phyloP scores from a whole-genome alignment of 75 land plant species.

The Picea sitchensis region DNA sequence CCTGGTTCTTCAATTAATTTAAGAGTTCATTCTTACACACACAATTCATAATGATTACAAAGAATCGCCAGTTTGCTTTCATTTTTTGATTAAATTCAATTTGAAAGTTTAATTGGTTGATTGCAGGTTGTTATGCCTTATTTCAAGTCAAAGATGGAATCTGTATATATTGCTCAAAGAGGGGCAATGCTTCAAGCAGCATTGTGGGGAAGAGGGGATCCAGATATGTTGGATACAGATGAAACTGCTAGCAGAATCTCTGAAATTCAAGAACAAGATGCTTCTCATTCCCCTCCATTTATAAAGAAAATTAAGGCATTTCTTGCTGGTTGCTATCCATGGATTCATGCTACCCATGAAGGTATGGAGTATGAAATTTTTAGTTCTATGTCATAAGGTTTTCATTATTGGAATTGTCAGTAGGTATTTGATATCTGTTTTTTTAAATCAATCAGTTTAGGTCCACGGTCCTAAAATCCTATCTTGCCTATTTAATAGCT shows the following conservation, averaged over 20 bases:
- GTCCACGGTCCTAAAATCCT: too few species aligned
- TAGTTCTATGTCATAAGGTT: not conserved
- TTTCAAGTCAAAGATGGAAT: slow-evolving; percentile 83
- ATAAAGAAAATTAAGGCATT: slow-evolving; percentile 33
- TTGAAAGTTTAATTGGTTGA: too few species aligned
- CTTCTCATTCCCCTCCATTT: slow-evolving; percentile 23
- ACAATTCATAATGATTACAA: too few species aligned
- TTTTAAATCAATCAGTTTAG: too few species aligned
- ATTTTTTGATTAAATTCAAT: too few species aligned
- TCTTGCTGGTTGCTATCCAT: slow-evolving; percentile 69
- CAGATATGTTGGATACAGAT: slow-evolving; percentile 38
- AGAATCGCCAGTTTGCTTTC: too few species aligned
- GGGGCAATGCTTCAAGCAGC: slow-evolving; percentile 88
- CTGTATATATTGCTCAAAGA: slow-evolving; percentile 78
- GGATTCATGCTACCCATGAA: slow-evolving; percentile 92
- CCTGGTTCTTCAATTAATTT: too few species aligned
- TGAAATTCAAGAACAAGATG: slow-evolving; percentile 16
- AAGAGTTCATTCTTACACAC: too few species aligned
- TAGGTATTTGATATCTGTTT: not conserved
- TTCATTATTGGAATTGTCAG: not conserved
- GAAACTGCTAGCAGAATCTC: slow-evolving; percentile 10
- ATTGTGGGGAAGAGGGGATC: slow-evolving; percentile 77
- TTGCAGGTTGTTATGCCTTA: slow-evolving; percentile 92
- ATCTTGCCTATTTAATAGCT: too few species aligned
- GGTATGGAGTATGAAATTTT: slow-evolving; percentile 35